Conservation (phyloP, 2,329 filamentous ascomycete genomes). For the Pseudopyrenochaeta lycopersici region DNA sequence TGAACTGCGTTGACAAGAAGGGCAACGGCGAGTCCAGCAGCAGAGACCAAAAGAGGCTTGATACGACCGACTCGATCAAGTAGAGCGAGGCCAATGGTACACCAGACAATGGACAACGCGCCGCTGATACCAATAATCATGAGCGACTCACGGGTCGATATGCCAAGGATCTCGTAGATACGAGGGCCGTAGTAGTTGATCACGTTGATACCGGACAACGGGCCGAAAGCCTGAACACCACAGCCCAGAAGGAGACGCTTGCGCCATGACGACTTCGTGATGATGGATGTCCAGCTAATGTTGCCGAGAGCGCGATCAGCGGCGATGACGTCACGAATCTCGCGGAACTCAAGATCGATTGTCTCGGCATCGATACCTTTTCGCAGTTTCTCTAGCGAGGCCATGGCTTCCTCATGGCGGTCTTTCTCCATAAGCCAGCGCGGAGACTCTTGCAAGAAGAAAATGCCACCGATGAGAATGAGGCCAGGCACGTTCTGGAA, state of each 20-base stretch:
- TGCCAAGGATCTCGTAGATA: conserved; percentile 13
- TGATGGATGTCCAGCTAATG: conserved; percentile 54
- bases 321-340: conserved; percentile 31
- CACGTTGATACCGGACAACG: conserved; percentile 59
- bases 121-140: conserved; percentile 58
- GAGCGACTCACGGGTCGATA: conserved; percentile 40
- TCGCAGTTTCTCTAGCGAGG: conserved; percentile 27
- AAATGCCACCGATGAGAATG: conserved; percentile 50
- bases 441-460: conserved; percentile 54
- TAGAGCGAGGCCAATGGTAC: conserved; percentile 42
- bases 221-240: conserved; percentile 60
- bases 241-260: conserved; percentile 58
- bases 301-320: conserved; percentile 40
- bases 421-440: conserved; percentile 57
- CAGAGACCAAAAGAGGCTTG: conserved; percentile 58
- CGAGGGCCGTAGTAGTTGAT: conserved; percentile 30
- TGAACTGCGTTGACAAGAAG: conserved; percentile 51
- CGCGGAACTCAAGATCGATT: conserved; percentile 32
- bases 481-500: conserved; percentile 54
- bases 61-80: conserved; percentile 60
- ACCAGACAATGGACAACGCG: conserved; percentile 59
- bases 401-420: conserved; percentile 49
- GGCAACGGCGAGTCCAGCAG: conserved; percentile 51
- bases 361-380: conserved; percentile 24
- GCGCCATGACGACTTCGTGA: conserved; percentile 56